These are phyloP conservation scores for Diaporthe longicolla DNA, from an alignment of 2,329 filamentous ascomycete species.

Conservation along the genomic window DNA sequence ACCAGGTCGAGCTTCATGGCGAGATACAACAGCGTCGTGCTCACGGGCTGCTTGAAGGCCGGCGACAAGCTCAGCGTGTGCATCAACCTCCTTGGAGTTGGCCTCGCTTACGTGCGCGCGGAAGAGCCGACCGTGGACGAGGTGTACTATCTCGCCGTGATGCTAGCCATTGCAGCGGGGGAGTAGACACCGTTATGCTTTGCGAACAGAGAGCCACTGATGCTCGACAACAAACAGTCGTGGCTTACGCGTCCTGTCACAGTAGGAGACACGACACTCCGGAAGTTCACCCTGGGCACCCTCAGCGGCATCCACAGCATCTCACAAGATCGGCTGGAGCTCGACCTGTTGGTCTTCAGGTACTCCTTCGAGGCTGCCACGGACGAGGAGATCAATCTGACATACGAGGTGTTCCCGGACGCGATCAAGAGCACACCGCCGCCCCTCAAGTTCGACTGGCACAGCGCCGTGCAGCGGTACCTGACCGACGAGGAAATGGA, in stretches of 20 bases:
- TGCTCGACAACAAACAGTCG: not conserved
- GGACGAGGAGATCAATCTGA: not conserved
- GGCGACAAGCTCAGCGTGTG: not conserved
- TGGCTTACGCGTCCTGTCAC: not conserved
- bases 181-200: not conserved
- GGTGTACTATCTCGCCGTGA: not conserved
- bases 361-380: not conserved
- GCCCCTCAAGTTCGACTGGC: not conserved
- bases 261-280: not conserved
- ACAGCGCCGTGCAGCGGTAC: not conserved
- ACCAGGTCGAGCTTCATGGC: not conserved
- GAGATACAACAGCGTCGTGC: not conserved
- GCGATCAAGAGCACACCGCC: conserved; percentile 4
- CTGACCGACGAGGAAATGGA: not conserved
- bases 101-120: not conserved
- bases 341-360: not conserved
- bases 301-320: not conserved
- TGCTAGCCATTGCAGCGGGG: not conserved
- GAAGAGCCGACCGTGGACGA: not conserved
- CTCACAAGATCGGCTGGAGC: not conserved
- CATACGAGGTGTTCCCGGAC: not conserved
- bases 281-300: not conserved
- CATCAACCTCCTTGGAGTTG: not conserved
- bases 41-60: not conserved
- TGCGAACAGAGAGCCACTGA: not conserved